Conservation (phyloP, 2,329 filamentous ascomycete genomes). For the Trichoderma breve region DNA sequence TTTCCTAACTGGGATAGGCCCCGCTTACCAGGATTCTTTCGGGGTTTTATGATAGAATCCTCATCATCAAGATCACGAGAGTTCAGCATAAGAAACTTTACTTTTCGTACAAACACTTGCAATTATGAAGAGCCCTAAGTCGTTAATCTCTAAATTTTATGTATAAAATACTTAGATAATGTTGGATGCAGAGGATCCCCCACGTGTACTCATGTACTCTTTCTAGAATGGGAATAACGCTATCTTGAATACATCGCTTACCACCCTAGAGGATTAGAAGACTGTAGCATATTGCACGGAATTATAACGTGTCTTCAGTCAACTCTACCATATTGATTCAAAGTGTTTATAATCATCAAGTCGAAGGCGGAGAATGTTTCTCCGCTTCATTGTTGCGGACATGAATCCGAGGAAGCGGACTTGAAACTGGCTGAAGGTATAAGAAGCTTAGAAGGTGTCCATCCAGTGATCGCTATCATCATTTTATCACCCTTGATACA, state of each 20-base stretch:
- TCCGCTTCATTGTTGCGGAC: background rate
- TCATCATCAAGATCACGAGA: background rate
- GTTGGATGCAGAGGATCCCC: background rate
- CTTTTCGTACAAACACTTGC: background rate
- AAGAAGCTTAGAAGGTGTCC: background rate
- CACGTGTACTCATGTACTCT: background rate
- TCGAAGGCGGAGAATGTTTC: background rate
- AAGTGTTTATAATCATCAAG: background rate
- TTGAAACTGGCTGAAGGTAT: background rate
- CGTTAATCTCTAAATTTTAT: background rate
- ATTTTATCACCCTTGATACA: background rate
- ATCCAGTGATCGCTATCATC: background rate
- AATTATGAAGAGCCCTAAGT: background rate
- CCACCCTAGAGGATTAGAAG: background rate
- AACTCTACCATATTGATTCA: background rate
- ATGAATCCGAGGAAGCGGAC: background rate
- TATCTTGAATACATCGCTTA: background rate
- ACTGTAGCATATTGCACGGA: background rate
- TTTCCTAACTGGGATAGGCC: background rate
- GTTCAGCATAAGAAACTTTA: background rate
- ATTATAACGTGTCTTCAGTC: background rate
- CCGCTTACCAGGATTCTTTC: background rate
- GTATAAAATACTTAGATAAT: background rate
- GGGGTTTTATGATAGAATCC: background rate
- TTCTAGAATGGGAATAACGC: background rate